These are phyloP conservation scores for Lobulomyces angularis DNA, from an alignment of 192 early-diverging fungal species.

Conservation along the genomic window DNA sequence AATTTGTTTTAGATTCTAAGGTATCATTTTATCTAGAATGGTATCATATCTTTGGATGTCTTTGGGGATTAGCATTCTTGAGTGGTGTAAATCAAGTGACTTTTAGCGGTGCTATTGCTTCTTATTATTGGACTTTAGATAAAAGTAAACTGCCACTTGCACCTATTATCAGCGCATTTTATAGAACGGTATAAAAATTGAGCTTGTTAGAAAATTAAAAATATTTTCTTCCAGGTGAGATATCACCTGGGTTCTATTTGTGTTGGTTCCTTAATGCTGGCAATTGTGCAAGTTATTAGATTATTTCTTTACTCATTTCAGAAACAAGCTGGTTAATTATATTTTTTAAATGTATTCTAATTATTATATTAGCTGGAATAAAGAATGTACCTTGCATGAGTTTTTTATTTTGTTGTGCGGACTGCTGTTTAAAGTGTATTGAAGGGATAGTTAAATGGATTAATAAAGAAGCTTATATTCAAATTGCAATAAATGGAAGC, in stretches of 20 bases:
- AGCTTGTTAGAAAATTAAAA: no score
- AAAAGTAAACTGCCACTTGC: conserved; percentile 15
- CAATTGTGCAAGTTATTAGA: conserved; percentile 34
- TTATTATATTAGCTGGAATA: no score
- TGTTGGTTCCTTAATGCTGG: conserved; percentile 39
- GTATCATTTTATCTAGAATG: conserved; percentile 19
- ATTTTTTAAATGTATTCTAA: no score
- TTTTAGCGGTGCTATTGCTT: conserved; percentile 35
- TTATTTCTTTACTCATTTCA: conserved; percentile 22
- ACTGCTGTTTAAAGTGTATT: conserved; percentile 28
- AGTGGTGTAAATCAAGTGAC: conserved; percentile 31
- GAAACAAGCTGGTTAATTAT: conserved; percentile 15
- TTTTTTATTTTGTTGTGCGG: conserved; percentile 25
- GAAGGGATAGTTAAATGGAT: conserved; percentile 34
- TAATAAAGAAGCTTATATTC: conserved; percentile 47
- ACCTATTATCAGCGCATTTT: conserved; percentile 22
- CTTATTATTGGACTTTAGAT: conserved; percentile 40
- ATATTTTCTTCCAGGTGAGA: no score
- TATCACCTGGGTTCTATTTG: conserved; percentile 44
- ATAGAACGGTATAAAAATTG: conserved; percentile 17
- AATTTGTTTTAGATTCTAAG: no score
- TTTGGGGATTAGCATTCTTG: conserved; percentile 38
- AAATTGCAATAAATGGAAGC: conserved; percentile 38
- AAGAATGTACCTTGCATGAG: conserved; percentile 15
- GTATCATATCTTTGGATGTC: conserved; percentile 44